These are phyloP conservation scores for Aspergillus aculeatus DNA, from an alignment of 2,329 filamentous ascomycete species.

Conservation along the genomic window DNA sequence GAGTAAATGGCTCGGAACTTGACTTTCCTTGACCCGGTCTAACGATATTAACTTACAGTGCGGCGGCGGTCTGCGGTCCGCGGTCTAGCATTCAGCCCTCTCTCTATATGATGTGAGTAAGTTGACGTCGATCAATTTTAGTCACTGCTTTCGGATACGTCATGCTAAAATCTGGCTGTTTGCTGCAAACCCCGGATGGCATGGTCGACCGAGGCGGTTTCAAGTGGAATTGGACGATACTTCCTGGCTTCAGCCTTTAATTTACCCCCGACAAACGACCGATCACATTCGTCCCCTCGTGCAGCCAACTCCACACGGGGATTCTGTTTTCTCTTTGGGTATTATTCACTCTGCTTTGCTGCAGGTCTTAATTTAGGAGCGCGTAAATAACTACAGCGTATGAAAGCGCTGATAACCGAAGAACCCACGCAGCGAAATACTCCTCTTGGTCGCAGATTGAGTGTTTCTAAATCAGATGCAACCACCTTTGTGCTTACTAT, in stretches of 20 bases:
- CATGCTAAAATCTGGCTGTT: slow-evolving; percentile 2
- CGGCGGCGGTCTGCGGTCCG: background rate
- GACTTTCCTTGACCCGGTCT: background rate
- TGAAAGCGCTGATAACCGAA: slow-evolving; percentile 1
- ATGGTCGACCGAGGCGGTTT: slow-evolving; percentile 3
- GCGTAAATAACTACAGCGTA: background rate
- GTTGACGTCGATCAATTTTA: slow-evolving; percentile 5
- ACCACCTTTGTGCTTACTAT: too few relatives aligned
- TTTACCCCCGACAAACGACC: slow-evolving; percentile 6
- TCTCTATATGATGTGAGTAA: background rate
- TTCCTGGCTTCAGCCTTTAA: slow-evolving; percentile 1
- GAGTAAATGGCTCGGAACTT: background rate
- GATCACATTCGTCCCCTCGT: slow-evolving; percentile 14
- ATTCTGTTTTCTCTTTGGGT: background rate
- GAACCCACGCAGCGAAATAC: background rate
- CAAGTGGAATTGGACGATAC: background rate
- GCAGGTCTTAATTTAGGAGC: slow-evolving; percentile 5
- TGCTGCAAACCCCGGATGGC: slow-evolving; percentile 11
- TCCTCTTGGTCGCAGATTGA: too few relatives aligned
- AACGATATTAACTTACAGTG: too few relatives aligned
- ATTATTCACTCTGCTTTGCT: background rate
- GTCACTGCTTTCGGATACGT: slow-evolving; percentile 13
- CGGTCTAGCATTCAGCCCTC: background rate
- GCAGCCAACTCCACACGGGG: slow-evolving; percentile 8
- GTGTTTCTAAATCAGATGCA: too few relatives aligned